Base-by-base conservation (phyloP, 305 asterid genomes). In the Fraxinus paxiana region DNA sequence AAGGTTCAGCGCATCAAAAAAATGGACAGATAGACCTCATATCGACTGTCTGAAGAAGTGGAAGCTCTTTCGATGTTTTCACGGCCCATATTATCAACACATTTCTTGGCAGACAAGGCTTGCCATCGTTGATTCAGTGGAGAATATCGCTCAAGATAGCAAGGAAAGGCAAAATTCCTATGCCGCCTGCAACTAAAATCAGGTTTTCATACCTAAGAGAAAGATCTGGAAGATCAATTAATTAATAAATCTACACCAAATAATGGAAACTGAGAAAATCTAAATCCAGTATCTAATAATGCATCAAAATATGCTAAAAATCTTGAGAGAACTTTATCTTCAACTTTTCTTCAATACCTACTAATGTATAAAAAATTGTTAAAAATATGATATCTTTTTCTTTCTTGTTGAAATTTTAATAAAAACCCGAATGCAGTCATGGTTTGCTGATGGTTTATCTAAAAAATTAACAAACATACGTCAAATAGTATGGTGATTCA, bases 121-220 rank as follows among this genome's bases (percentile, higher is more conserved):
- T 86, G 0, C 92, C 85, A 1, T 90, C 87, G 13, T 89, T 88
- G 79, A 89, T 76, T 24, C 87, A 89, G 81, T 88, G 97, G 35
- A 94, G 90, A 83, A 92, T 77, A 26, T 94, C 97, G 17, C 96
- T 94, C 84, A 94, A 73, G 82, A 94, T 90, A 12, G 98, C 98
- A 17, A 91, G 81, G 82, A 92, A 94, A 4, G 98, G 97, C 1
- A 97, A 91, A 80, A 94, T 91, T 69, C 98, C 98, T 30, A 92
- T 92, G 15, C 98, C 97, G 0, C 97, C 98, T 5, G 98, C 98
- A 17, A 94, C 92, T 84, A 92, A 85, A 83, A 94, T 87, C 80
- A 94, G 97, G 75, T 90, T 90, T 86, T 88, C 97, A 6, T 92
- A 92, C 94, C 97, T 92, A 78, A 78, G 2, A 78, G 51, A 15